Percentiles rank a stretch among this genome's conserved stretches.
Evolutionary conservation across 1,284 basidiomycete genomes (phyloP).

Genomic region (Inonotus obliquus): DNA sequence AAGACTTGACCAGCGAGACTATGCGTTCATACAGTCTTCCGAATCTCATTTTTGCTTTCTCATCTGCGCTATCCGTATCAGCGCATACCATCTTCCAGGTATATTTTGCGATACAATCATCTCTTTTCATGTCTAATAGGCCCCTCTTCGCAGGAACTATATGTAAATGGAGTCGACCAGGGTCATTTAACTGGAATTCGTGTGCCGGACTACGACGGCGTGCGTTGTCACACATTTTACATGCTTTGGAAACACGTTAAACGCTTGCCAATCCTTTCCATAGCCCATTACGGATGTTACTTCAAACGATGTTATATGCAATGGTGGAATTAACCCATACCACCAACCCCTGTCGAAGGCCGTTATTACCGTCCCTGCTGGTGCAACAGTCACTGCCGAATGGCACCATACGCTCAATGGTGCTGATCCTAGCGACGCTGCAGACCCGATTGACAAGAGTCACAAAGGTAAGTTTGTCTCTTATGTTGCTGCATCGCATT

Average conservation of each 20-base stretch:
- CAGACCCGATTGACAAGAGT: constrained; percentile 48
- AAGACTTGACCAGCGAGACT: neutral
- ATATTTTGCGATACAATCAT: neutral
- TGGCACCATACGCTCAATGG: constrained; percentile 49
- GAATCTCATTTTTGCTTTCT: constrained; percentile 27
- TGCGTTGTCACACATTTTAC: constrained; percentile 25
- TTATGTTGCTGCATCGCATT: neutral
- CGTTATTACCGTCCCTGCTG: constrained; percentile 48
- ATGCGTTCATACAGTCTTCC: constrained; percentile 13
- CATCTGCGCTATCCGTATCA: constrained; percentile 25
- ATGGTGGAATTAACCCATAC: constrained; percentile 57
- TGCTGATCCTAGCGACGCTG: constrained; percentile 38
- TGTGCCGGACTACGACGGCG: constrained; percentile 46
- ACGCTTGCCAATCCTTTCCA: neutral
- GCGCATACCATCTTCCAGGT: constrained; percentile 50
- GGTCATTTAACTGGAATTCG: constrained; percentile 45
- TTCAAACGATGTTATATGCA: constrained; percentile 55
- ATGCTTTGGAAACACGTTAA: too few relatives aligned
- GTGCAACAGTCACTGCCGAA: constrained; percentile 46
- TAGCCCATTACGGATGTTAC: constrained; percentile 51
- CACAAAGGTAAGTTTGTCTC: constrained; percentile 35
- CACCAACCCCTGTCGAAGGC: constrained; percentile 45
- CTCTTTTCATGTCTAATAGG: neutral
- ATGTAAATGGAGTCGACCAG: constrained; percentile 45
- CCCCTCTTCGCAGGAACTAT: constrained; percentile 33